Evolutionary conservation across 306 rosid species (phyloP).

Genomic region (Trifolium repens): DNA sequence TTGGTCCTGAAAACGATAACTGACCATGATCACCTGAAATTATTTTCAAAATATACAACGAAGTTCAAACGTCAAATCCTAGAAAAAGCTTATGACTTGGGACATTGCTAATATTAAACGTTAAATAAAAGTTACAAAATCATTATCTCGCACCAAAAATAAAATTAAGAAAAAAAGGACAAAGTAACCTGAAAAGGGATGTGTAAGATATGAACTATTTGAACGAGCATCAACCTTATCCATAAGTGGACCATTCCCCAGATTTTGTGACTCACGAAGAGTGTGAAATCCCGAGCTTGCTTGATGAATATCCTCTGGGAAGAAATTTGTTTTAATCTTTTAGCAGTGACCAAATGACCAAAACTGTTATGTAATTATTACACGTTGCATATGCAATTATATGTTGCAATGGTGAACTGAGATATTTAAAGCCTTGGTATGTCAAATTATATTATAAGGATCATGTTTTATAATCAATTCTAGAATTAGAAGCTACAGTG

Average conservation of each 20-base stretch:
- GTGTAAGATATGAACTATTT: conserved; percentile 48
- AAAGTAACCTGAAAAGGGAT: conserved; percentile 51
- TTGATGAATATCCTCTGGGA: conserved; percentile 65
- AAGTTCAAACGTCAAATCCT: conserved; percentile 38
- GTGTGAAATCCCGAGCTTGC: conserved; percentile 57
- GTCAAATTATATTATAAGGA: conserved; percentile 32
- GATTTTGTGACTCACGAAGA: conserved; percentile 45
- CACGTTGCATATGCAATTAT: not conserved
- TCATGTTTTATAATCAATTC: not conserved
- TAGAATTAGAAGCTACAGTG: no score
- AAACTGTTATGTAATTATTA: conserved; percentile 11
- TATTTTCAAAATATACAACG: conserved; percentile 40
- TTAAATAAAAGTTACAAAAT: conserved; percentile 15
- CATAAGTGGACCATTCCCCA: conserved; percentile 49
- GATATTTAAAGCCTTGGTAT: conserved; percentile 26
- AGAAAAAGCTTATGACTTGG: conserved; percentile 32
- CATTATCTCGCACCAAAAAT: conserved; percentile 18
- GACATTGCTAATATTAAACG: conserved; percentile 1
- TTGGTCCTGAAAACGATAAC: conserved; percentile 52
- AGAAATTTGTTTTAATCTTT: conserved; percentile 39
- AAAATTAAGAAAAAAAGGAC: not conserved
- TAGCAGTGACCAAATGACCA: conserved; percentile 31
- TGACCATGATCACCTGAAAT: conserved; percentile 52
- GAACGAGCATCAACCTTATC: conserved; percentile 45
- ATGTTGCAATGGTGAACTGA: conserved; percentile 13